Evolutionary conservation across 768 basidiomycete genomes (phyloP).

Genomic region (Panaeolus papilionaceus): DNA sequence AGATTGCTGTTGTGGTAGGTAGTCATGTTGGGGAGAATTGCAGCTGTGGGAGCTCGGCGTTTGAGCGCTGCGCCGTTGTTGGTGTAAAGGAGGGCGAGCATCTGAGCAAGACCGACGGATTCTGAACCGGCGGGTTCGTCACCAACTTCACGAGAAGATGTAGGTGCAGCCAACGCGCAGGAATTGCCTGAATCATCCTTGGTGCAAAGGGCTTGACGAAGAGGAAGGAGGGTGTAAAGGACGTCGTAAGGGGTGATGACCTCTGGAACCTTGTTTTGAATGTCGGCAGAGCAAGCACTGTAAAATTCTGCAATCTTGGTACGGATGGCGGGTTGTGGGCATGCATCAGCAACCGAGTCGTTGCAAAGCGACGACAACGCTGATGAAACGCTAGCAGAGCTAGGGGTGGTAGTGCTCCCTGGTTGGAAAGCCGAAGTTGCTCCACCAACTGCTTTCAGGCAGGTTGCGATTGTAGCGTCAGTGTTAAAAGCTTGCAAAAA

Average conservation of each 20-base stretch:
- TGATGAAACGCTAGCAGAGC: slow-evolving; percentile 52
- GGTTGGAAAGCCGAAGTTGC: slow-evolving; percentile 64
- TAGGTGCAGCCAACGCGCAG: slow-evolving; percentile 63
- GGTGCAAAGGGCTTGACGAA: slow-evolving; percentile 73
- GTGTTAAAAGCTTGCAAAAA: slow-evolving; percentile 72
- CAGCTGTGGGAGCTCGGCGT: slow-evolving; percentile 36
- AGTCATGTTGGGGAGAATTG: slow-evolving; percentile 60
- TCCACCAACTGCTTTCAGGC: slow-evolving; percentile 65
- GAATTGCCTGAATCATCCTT: slow-evolving; percentile 75
- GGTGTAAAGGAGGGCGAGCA: slow-evolving; percentile 32
- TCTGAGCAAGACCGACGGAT: slow-evolving; percentile 23
- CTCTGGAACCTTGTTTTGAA: slow-evolving; percentile 53
- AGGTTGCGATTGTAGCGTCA: slow-evolving; percentile 60
- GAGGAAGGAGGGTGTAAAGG: slow-evolving; percentile 73
- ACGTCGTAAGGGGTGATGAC: slow-evolving; percentile 80
- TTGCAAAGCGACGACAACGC: slow-evolving; percentile 65
- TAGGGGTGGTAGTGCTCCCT: slow-evolving; percentile 46
- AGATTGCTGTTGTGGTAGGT: slow-evolving; percentile 67
- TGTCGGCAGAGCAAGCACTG: slow-evolving; percentile 70
- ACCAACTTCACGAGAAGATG: slow-evolving; percentile 33
- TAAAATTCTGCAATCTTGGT: slow-evolving; percentile 72
- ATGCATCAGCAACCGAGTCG: slow-evolving; percentile 48
- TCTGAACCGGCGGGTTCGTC: slow-evolving; percentile 29
- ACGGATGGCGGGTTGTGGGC: slow-evolving; percentile 65
- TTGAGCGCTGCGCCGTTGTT: slow-evolving; percentile 31